Conservation (phyloP, 805 yeast species). For the Starmerella powellii region DNA sequence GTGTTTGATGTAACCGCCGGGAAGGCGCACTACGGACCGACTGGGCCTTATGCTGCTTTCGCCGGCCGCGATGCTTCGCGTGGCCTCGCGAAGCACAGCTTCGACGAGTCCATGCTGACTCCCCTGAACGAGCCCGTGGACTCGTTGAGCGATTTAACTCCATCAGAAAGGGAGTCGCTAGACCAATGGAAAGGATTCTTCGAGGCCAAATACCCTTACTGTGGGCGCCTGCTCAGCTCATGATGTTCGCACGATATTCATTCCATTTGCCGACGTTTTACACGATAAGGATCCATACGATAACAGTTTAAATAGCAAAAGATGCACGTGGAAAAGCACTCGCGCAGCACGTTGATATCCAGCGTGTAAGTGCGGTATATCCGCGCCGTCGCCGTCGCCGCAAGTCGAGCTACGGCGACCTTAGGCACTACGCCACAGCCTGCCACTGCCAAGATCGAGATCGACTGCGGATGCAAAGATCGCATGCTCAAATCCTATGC, state of each 20-base stretch:
- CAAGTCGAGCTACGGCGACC: too few relatives aligned
- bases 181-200: constrained; percentile 81
- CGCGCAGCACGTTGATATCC: too few relatives aligned
- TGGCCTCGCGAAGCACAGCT: constrained; percentile 80
- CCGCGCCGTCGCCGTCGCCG: too few relatives aligned
- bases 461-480: too few relatives aligned
- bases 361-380: too few relatives aligned
- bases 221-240: constrained; percentile 49
- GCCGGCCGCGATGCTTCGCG: constrained; percentile 95
- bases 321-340: too few relatives aligned
- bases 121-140: constrained; percentile 72
- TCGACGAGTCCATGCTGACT: constrained; percentile 55
- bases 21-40: constrained; percentile 83
- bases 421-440: too few relatives aligned
- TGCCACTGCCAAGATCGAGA: too few relatives aligned
- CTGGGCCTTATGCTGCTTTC: constrained; percentile 86
- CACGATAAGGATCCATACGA: neutral
- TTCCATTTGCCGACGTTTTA: neutral
- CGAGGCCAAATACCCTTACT: constrained; percentile 63
- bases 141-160: constrained; percentile 45
- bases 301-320: neutral
- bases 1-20: constrained; percentile 78
- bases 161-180: constrained; percentile 52
- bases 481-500: too few relatives aligned
- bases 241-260: too few relatives aligned